Evolutionary conservation across 2,329 filamentous ascomycete species (phyloP), one percentile per base, ranked within the genome.

Genomic region (Plenodomus biglobosus): DNA sequence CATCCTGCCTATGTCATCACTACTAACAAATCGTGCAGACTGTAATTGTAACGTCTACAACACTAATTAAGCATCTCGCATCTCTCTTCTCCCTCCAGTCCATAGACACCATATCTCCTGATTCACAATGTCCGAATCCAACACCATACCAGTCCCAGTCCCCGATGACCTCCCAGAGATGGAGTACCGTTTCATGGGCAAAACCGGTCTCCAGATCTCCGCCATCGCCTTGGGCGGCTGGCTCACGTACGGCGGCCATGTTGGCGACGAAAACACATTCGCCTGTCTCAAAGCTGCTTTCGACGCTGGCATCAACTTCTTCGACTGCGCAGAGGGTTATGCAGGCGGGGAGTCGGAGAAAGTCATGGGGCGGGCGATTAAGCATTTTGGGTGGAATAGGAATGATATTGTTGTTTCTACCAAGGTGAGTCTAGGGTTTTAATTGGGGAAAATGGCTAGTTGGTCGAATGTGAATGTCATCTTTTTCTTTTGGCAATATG

Each of bases 201-300:
- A 80, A 34, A 86, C 85, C 15, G 87, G 87, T 44, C 79, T 91
- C 16, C 84, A 90, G 68, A 86, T 91, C 27, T 90, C 86, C 21
- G 80, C 84, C 38, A 86, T 91, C 53, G 85, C 85, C 1, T 77
- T 91, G 2, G 87, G 75, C 24, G 74, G 73, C 46, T 75, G 72
- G 73, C 77, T 91, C 43, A 90, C 87, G 1, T 90, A 88, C 57
- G 87, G 87, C 44, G 86, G 86, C 16, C 85, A 88, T 58, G 84
- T 89, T 22, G 83, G 85, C 46, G 80, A 84, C 65, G 82, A 85
- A 45, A 79, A 78, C 52, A 79, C 83, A 0, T 83, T 81, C 62
- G 75, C 76, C 1, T 78, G 76, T 50, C 71, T 81, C 53, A 73
- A 80, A 63, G 76, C 78, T 2, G 81, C 81, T 2, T 84, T 80